phyloP scores from a whole-genome alignment of 305 asterid species.

The Solanum aculeatissimum region DNA sequence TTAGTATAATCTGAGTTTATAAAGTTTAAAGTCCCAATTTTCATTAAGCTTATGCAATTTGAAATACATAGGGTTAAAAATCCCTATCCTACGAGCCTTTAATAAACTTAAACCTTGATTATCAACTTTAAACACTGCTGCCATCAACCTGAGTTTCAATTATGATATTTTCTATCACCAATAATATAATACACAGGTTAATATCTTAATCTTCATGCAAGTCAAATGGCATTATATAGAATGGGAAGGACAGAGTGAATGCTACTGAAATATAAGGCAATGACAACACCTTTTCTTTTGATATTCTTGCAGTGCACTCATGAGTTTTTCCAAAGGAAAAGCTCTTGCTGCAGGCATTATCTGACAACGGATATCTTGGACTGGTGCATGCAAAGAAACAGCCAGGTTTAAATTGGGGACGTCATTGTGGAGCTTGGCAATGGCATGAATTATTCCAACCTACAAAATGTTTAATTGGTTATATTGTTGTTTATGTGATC shows the following conservation, averaged over 20 bases:
- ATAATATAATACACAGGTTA: not conserved
- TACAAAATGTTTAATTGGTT: constrained; percentile 9
- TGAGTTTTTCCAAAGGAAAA: constrained; percentile 79
- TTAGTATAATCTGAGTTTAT: not conserved
- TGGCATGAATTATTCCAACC: constrained; percentile 95
- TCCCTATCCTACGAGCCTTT: not conserved
- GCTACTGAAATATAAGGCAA: not conserved
- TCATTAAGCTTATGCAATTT: not conserved
- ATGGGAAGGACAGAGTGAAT: not conserved
- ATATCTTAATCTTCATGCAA: not conserved
- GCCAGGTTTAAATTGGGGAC: constrained; percentile 80
- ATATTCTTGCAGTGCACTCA: constrained; percentile 65
- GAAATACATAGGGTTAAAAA: not conserved
- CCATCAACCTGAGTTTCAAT: not conserved
- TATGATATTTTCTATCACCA: not conserved
- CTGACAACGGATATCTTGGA: constrained; percentile 90
- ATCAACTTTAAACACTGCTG: not conserved
- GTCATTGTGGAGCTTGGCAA: constrained; percentile 67
- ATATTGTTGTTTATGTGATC: not conserved
- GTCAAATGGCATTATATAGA: not conserved
- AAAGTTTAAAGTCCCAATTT: not conserved
- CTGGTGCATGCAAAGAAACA: constrained; percentile 93
- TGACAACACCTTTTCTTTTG: constrained; percentile 55
- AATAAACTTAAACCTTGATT: not conserved
- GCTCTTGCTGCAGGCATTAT: constrained; percentile 99